Percentiles rank a stretch among this genome's conserved stretches.
phyloP scores from a whole-genome alignment of 495 filamentous ascomycete species.

The Aspergillus funiculosus region DNA sequence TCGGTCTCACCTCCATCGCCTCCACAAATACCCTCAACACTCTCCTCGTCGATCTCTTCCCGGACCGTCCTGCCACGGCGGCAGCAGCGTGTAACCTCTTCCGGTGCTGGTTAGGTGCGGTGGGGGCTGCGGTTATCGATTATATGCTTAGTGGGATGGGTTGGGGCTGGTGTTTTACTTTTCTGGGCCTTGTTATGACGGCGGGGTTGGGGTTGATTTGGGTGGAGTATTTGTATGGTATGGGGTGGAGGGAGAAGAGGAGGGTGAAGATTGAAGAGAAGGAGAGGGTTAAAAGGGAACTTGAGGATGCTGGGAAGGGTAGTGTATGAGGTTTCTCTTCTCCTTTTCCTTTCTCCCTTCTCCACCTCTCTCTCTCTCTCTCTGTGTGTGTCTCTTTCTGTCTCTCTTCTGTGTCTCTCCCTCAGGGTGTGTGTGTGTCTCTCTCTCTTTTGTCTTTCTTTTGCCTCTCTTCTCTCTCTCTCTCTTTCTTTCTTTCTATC shows the following conservation, averaged over 20 bases:
- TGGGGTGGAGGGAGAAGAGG: slow-evolving; percentile 38
- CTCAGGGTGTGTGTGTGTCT: too few relatives aligned
- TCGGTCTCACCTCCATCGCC: slow-evolving; percentile 48
- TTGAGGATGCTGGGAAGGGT: neutral
- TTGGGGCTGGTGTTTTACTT: slow-evolving; percentile 56
- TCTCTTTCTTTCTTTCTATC: too few relatives aligned
- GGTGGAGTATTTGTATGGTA: slow-evolving; percentile 31
- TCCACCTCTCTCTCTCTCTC: too few relatives aligned
- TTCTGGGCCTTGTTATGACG: slow-evolving; percentile 32
- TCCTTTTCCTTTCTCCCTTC: too few relatives aligned
- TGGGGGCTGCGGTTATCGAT: slow-evolving; percentile 51
- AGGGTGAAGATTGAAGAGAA: slow-evolving; percentile 13
- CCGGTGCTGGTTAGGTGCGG: slow-evolving; percentile 58
- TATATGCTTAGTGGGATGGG: slow-evolving; percentile 58
- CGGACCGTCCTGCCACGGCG: slow-evolving; percentile 50
- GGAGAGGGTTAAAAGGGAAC: neutral
- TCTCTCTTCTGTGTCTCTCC: too few relatives aligned
- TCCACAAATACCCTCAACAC: slow-evolving; percentile 36
- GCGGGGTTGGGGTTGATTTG: slow-evolving; percentile 29
- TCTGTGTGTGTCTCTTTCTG: too few relatives aligned
- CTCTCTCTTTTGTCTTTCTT: too few relatives aligned
- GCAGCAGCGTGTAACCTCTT: slow-evolving; percentile 64
- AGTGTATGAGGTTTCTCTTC: neutral
- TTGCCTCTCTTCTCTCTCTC: too few relatives aligned
- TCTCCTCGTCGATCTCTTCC: slow-evolving; percentile 59